Percentiles rank a stretch among this genome's conserved stretches.
Evolutionary conservation across 169 alveolate genomes (phyloP).

Genomic region (Eimeria brunetti): DNA sequence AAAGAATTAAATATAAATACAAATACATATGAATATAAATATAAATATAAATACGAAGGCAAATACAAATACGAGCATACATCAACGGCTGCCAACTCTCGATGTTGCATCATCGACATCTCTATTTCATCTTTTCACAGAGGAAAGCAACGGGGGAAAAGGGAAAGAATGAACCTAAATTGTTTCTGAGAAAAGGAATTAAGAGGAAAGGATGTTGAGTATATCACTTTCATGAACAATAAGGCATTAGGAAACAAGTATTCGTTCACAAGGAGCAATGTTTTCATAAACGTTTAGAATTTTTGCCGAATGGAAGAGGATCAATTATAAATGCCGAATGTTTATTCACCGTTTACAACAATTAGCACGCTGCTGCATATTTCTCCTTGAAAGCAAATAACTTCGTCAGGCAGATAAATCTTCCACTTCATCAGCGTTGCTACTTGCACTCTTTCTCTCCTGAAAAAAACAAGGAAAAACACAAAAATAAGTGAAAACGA

Average conservation of each 20-base stretch:
- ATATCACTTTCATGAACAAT: not conserved
- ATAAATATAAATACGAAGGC: no score
- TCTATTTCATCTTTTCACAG: no score
- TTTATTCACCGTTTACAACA: slow-evolving; percentile 66
- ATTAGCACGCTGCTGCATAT: slow-evolving; percentile 29
- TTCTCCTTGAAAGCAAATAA: slow-evolving; percentile 41
- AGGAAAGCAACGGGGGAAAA: no score
- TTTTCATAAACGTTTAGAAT: no score
- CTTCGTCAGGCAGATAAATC: slow-evolving; percentile 71
- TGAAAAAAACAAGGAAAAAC: not conserved
- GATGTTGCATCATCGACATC: no score
- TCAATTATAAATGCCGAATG: no score
- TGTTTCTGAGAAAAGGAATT: not conserved
- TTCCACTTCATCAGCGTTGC: slow-evolving; percentile 60
- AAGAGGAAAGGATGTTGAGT: no score
- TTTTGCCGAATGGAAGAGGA: no score
- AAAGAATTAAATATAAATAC: not conserved
- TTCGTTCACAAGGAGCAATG: not conserved
- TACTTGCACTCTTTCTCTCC: slow-evolving; percentile 60
- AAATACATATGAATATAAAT: no score
- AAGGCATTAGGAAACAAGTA: not conserved
- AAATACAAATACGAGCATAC: no score
- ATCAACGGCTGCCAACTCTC: no score
- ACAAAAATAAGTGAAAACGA: not conserved
- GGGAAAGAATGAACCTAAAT: not conserved